Evolutionary conservation across 2,329 filamentous ascomycete genomes (phyloP), one percentile per base, ranked within the genome.

Genomic region (Colletotrichum sp.): DNA sequence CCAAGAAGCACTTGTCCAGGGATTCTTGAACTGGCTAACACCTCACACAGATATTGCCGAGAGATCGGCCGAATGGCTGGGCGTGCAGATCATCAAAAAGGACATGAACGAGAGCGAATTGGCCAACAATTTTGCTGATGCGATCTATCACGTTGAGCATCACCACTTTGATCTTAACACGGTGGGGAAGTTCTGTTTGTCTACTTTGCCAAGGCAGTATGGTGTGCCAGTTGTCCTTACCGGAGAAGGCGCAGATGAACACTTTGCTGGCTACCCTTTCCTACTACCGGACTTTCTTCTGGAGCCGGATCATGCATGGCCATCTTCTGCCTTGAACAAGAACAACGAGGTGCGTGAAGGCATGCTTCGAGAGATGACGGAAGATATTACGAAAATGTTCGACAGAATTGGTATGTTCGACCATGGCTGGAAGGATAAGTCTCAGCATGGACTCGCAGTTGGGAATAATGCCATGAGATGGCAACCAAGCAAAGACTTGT

Each of bases 151-250:
- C 65, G 77, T 68, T 63, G 84, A 85, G 68, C 80, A 83, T 22
- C 83, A 82, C 66, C 77, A 81, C 64, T 79, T 84, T 5, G 89
- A 92, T 78, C 85, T 92, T 30, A 90, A 91, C 78, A 86, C 81
- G 32, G 85, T 91, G 16, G 89, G 86, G 30, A 90, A 90, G 74
- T 88, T 86, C 75, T 85, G 86, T 24, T 83, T 92, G 5, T 88
- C 88, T 1, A 83, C 85, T 32, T 77, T 88, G 1, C 84, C 88
- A 1, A 85, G 83, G 10, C 82, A 88, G 48, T 80, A 85, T 8
- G 89, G 89, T 5, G 85, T 88, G 80, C 90, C 90, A 75, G 90
- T 91, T 3, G 86, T 92, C 5, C 82, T 92, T 9, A 90, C 89
- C 0, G 86, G 86, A 22, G 88, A 90, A 78, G 89, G 89, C 4